Percentiles rank a stretch among this genome's conserved stretches.
Conservation (phyloP, 495 filamentous ascomycete genomes). For the Astrothelium subdiscretum region DNA sequence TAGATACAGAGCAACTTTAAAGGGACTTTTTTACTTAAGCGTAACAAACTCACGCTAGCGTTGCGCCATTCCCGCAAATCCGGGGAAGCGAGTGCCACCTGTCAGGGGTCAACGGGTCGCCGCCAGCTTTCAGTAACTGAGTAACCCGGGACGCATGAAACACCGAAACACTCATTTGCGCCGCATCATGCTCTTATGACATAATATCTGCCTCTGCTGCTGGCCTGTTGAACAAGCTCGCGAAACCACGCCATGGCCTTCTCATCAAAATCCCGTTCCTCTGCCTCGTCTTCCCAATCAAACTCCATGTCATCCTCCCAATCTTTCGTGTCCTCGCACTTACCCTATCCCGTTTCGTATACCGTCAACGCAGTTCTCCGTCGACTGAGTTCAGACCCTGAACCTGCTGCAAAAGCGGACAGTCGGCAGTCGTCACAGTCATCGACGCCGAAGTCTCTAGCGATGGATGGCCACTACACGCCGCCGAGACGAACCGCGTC, state of each 20-base stretch:
- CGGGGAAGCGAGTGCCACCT: neutral
- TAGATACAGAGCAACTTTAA: too few relatives aligned
- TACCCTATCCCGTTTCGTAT: slow-evolving; percentile 29
- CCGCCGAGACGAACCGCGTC: slow-evolving; percentile 25
- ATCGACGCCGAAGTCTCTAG: neutral
- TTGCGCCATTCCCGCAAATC: neutral
- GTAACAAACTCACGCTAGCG: too few relatives aligned
- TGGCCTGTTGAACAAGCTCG: neutral
- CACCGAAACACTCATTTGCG: neutral
- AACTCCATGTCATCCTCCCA: slow-evolving; percentile 11
- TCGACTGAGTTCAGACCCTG: slow-evolving; percentile 26
- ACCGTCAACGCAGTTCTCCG: slow-evolving; percentile 26
- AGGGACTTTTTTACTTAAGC: too few relatives aligned
- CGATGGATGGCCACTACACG: slow-evolving; percentile 21
- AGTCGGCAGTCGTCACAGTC: slow-evolving; percentile 2
- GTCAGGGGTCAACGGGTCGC: neutral
- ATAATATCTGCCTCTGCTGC: neutral
- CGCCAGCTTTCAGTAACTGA: neutral
- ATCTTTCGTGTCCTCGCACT: slow-evolving; percentile 20
- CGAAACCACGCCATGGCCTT: slow-evolving; percentile 12
- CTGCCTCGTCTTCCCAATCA: slow-evolving; percentile 6
- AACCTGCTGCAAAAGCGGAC: slow-evolving; percentile 10
- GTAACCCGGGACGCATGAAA: too few relatives aligned
- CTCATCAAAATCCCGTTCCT: slow-evolving; percentile 12
- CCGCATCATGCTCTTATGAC: neutral